Percentiles rank a stretch among this genome's conserved stretches.
These are phyloP conservation scores for Tuber borchii DNA, from an alignment of 495 filamentous ascomycete species.

Conservation along the genomic window DNA sequence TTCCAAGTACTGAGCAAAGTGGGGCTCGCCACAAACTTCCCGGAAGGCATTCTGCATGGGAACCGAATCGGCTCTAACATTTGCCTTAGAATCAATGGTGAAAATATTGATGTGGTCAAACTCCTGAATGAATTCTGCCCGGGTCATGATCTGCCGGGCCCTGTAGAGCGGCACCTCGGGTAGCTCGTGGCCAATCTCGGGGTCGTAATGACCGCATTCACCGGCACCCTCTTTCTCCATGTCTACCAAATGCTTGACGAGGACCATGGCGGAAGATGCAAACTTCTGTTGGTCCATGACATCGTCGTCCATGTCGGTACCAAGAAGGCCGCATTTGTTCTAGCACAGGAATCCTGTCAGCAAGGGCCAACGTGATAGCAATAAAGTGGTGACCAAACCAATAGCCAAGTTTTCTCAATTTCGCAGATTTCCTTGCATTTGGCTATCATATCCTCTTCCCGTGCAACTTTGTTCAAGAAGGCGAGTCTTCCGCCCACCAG, in stretches of 20 bases:
- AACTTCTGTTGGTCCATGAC: conserved; percentile 99
- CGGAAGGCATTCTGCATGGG: conserved; percentile 92
- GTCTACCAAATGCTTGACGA: conserved; percentile 83
- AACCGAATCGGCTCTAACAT: conserved; percentile 87
- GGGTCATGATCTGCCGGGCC: conserved; percentile 87
- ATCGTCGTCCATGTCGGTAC: conserved; percentile 91
- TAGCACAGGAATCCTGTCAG: not conserved
- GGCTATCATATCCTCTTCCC: conserved; percentile 65
- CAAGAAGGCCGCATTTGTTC: conserved; percentile 91
- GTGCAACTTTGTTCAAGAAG: conserved; percentile 80
- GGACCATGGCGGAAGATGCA: conserved; percentile 87
- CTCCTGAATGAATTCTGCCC: conserved; percentile 84
- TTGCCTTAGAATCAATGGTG: conserved; percentile 79
- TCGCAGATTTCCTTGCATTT: conserved; percentile 71
- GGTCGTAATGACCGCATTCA: conserved; percentile 52
- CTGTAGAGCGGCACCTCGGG: conserved; percentile 76
- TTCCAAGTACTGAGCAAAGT: conserved; percentile 75
- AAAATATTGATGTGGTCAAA: conserved; percentile 94
- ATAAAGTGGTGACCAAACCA: conserved; percentile 40
- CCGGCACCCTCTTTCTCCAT: conserved; percentile 59
- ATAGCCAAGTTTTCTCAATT: conserved; percentile 84
- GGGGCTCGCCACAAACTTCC: conserved; percentile 62
- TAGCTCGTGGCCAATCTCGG: conserved; percentile 63
- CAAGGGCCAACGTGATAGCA: not conserved
- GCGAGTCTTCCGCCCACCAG: conserved; percentile 78